These are phyloP conservation scores for Gloeostereum incarnatum DNA, from an alignment of 768 basidiomycete genomes.

Conservation along the genomic window DNA sequence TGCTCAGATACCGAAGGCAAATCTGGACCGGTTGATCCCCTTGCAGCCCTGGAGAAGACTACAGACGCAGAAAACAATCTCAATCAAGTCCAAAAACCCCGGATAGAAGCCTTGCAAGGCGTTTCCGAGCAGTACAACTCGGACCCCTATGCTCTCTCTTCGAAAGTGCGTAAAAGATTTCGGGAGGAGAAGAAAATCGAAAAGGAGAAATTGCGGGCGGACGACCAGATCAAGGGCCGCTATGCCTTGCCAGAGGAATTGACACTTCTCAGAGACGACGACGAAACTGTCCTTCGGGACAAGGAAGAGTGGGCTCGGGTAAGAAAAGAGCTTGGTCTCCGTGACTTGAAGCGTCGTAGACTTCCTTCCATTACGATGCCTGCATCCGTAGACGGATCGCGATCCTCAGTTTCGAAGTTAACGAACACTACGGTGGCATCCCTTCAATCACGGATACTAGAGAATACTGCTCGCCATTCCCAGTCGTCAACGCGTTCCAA, in stretches of 20 bases:
- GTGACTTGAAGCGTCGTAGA: no score
- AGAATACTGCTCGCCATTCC: no score
- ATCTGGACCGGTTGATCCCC: constrained; percentile 63
- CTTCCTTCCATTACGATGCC: no score
- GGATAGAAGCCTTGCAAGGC: constrained; percentile 71
- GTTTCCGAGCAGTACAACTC: constrained; percentile 71
- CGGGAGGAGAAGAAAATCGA: constrained; percentile 82
- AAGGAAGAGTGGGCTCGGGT: constrained; percentile 53
- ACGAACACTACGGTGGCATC: no score
- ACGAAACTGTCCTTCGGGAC: constrained; percentile 49
- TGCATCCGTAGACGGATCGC: no score
- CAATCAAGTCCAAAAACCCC: constrained; percentile 68
- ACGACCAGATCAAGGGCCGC: constrained; percentile 61
- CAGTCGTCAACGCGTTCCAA: no score
- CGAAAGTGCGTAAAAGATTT: constrained; percentile 70
- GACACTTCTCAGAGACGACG: constrained; percentile 55
- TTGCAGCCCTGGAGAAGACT: constrained; percentile 85
- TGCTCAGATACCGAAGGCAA: constrained; percentile 59
- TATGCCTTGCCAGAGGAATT: constrained; percentile 74
- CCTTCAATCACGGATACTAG: no score
- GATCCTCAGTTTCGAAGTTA: no score
- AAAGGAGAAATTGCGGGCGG: constrained; percentile 53
- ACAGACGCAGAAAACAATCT: constrained; percentile 65
- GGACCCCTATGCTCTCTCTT: constrained; percentile 82
- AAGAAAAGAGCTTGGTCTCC: no score